Evolutionary conservation across 805 yeast genomes (phyloP), one percentile per base, ranked within the genome.

Genomic region (Hanseniaspora nectarophila): DNA sequence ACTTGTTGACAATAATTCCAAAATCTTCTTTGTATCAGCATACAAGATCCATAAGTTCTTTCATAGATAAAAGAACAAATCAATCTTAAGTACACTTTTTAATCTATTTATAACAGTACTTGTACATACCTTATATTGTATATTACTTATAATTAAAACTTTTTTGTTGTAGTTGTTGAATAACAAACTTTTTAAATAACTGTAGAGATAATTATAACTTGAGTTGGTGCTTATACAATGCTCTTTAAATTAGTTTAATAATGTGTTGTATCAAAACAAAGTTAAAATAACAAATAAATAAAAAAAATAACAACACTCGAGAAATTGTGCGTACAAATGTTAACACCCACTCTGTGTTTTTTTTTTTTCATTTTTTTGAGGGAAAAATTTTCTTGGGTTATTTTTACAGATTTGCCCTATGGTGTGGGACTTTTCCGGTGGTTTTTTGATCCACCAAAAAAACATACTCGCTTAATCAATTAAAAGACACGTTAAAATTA

Each of bases 161-260:
- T 15, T 24, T n/a, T 39, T 24, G n/a, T 39, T 39, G 43, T 39
- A 13, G 28, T 39, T 39, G 29, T 24, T 24, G 20, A 23, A 26
- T n/a, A 39, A 24, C 31, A 23, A 39, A 39, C 18, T 15, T 12
- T 18, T 26, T 39, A 24, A 39, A 39, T 24, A 39, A 39, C 43
- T 23, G 23, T 26, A 39, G 43, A 24, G 16, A 23, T 39, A 39
- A 39, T 26, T 39, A 39, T 47, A 47, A 39, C 51, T 37, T 37
- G 51, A 47, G 51, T 38, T 47, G 51, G 51, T 47, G 32, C 26
- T 9, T n/a, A 16, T 26, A 6, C 24, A 34, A 6, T 10, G 4
- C 10, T 34, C 15, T 13, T 34, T 16, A 5, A 29, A 29, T 29
- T 29, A 29, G 32, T 29, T 29, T 6, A 29, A 29, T 3, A 4